Base-by-base conservation (phyloP, 2,329 filamentous ascomycete species). In the Daldinia sp. region DNA sequence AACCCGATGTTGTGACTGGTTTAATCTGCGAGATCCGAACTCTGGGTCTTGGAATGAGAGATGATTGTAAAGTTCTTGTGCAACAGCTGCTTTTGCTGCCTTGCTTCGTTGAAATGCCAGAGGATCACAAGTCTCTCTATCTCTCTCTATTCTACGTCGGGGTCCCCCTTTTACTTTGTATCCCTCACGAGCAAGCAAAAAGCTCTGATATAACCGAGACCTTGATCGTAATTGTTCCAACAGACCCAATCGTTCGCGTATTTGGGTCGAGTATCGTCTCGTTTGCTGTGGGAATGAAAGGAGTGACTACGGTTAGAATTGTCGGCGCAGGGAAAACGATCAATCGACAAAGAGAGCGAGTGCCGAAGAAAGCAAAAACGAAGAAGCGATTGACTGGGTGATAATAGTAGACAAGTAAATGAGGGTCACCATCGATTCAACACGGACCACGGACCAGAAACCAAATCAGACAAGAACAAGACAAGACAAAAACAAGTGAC, bases 281-380 rank as follows among this genome's bases (percentile, higher is more conserved):
- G 48, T 26, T 54, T 54, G 42, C 5, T 39, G 7, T 9, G 12
- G 42, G 58, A 42, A 48, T 63, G 23, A 62, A 73, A 73, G 39
- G 72, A 73, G 50, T 68, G 72, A 73, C 72, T 73, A 53, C 57
- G 65, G 72, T 72, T 63, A 73, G 70, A 56, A 10, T 39, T 58
- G 44, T 56, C 37, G 57, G 13, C 39, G 42, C 33, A 39, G 35
- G 56, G 48, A 37, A 57, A 60, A 39, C 6, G 42, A 64, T 62
- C 41, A 62, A 50, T 67, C 44, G 50, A 59, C 58, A 26, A 46
- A 57, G 30, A 50, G 57, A 60, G 54, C 37, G 63, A 61, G 42
- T 60, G 55, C 59, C 46, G 50, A 60, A 46, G 46, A 59, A 50
- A 56, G 46, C 37, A 68, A 57, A 13, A 48, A 42, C 20, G 9